Percentiles rank a stretch among this genome's conserved stretches.
phyloP scores from a whole-genome alignment of 1,139 yeast genomes.

The Schizosaccharomyces versatilis region DNA sequence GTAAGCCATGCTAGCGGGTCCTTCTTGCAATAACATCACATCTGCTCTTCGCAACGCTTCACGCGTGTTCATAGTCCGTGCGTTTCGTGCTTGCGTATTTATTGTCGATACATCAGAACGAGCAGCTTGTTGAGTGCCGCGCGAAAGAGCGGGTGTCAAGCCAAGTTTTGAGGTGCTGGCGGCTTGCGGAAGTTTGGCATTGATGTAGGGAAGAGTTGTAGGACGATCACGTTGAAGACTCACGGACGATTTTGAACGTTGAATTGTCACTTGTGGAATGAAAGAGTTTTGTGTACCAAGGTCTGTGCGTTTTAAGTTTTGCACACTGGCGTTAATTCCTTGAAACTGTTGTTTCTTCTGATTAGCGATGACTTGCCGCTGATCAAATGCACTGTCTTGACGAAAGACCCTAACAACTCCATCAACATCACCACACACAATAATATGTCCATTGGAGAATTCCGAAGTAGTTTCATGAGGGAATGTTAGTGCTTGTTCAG shows the following conservation, averaged over 20 bases:
- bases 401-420: conserved; percentile 62
- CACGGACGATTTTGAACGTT: too few relatives aligned
- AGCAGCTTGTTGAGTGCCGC: too few relatives aligned
- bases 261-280: too few relatives aligned
- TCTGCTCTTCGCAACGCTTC: neutral
- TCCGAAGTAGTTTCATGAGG: neutral
- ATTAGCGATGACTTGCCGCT: neutral
- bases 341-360: neutral
- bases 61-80: neutral
- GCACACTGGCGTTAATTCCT: too few relatives aligned
- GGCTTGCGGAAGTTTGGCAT: too few relatives aligned
- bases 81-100: neutral
- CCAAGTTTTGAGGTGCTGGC: too few relatives aligned
- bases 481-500: neutral
- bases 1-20: neutral
- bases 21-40: conserved; percentile 1
- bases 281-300: too few relatives aligned
- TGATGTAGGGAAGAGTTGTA: too few relatives aligned
- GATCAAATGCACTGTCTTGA: conserved; percentile 38
- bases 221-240: too few relatives aligned
- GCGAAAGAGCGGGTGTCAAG: too few relatives aligned
- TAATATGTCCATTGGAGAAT: conserved; percentile 22
- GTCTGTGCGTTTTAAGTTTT: too few relatives aligned
- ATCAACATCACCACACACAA: conserved; percentile 53
- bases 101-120: too few relatives aligned